phyloP scores from a whole-genome alignment of 1,139 yeast genomes.

The Geotrichum phurueaensis region DNA sequence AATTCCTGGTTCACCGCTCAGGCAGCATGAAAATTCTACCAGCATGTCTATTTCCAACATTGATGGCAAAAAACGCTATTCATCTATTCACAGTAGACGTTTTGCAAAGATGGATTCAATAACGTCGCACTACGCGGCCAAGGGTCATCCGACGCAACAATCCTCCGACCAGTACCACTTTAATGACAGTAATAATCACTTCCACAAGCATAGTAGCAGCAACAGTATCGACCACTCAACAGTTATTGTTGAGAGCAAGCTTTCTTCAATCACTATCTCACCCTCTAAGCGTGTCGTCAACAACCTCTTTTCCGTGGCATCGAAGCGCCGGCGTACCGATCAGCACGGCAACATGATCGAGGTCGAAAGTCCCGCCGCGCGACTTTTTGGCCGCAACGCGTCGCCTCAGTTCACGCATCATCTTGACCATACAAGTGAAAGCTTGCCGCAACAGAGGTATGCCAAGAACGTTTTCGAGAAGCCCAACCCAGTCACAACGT shows the following conservation, averaged over 20 bases:
- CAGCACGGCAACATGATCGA: slow-evolving; percentile 12
- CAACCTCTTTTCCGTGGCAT: slow-evolving; percentile 12
- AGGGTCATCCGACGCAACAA: neutral
- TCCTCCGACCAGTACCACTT: slow-evolving; percentile 1
- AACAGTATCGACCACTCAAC: neutral
- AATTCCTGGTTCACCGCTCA: neutral
- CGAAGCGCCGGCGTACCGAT: slow-evolving; percentile 20
- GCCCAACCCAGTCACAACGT: neutral
- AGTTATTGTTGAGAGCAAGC: slow-evolving; percentile 7
- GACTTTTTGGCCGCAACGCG: neutral
- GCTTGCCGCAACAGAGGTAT: neutral
- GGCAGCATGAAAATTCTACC: neutral
- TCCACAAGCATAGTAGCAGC: slow-evolving; percentile 2
- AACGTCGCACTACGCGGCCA: slow-evolving; percentile 25
- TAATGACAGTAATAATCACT: neutral
- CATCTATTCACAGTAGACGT: slow-evolving; percentile 28
- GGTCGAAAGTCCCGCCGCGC: neutral
- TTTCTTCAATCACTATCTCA: slow-evolving; percentile 3
- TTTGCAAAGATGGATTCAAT: slow-evolving; percentile 33
- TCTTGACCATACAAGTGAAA: neutral
- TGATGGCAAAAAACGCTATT: slow-evolving; percentile 25
- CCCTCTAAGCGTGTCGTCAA: slow-evolving; percentile 16
- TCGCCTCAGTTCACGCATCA: neutral
- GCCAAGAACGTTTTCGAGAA: neutral
- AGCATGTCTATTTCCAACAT: slow-evolving; percentile 18